phyloP scores from a whole-genome alignment of 208 protist species.

The Giardia duodenalis region DNA sequence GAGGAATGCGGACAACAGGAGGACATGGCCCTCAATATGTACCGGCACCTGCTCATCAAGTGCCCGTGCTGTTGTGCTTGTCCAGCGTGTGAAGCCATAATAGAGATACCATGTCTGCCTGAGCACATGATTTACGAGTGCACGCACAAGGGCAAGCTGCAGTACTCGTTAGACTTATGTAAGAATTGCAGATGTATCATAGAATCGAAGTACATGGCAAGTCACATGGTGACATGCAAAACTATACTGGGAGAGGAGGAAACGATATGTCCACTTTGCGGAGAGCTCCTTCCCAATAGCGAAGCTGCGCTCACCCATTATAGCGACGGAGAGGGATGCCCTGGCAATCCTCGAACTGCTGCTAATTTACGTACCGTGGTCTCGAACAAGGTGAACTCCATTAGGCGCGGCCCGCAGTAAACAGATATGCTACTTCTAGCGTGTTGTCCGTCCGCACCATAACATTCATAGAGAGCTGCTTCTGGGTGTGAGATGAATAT shows the following conservation, averaged over 20 bases:
- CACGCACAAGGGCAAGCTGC: neutral
- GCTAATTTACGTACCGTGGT: neutral
- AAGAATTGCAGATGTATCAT: neutral
- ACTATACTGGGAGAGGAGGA: neutral
- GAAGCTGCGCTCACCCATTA: neutral
- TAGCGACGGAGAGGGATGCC: neutral
- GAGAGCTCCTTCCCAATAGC: neutral
- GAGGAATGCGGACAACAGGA: neutral
- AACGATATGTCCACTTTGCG: slow-evolving; percentile 11
- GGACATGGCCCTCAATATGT: neutral
- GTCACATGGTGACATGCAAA: neutral
- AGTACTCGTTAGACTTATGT: neutral
- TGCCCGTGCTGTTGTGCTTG: slow-evolving; percentile 10
- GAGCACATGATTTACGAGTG: neutral
- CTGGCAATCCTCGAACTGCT: neutral
- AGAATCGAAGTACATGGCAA: neutral
- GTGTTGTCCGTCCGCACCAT: no score
- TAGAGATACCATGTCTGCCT: slow-evolving; percentile 18
- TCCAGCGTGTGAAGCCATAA: neutral
- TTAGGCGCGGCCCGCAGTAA: no score
- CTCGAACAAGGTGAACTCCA: neutral
- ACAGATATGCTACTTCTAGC: no score
- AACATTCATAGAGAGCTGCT: no score
- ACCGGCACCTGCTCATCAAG: neutral
- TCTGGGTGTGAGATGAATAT: no score